phyloP scores from a whole-genome alignment of 148 eudicot species.

The Suaeda aralocaspica region DNA sequence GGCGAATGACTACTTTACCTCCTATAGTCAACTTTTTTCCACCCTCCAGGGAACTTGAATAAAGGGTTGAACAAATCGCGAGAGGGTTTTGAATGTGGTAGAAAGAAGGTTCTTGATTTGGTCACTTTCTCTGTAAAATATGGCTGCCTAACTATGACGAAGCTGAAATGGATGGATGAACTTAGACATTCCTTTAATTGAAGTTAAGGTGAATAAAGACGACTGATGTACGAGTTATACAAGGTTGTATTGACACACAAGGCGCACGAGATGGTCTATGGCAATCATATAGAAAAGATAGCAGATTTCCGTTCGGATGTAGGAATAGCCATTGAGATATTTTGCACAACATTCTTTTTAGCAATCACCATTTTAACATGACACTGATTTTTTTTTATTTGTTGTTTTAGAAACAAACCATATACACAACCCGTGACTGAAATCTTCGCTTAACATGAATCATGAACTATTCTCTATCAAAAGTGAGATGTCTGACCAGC shows the following conservation, averaged over 20 bases:
- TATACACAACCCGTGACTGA: no score
- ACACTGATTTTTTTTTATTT: no score
- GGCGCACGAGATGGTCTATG: constrained; percentile 77
- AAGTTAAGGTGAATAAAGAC: constrained; percentile 43
- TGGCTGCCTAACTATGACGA: constrained; percentile 60
- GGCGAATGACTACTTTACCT: constrained; percentile 38
- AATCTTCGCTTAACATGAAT: no score
- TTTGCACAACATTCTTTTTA: background rate
- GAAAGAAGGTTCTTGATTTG: constrained; percentile 61
- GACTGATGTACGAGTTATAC: constrained; percentile 48
- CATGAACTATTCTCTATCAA: no score
- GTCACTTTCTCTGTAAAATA: constrained; percentile 83
- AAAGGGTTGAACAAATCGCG: constrained; percentile 56
- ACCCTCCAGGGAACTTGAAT: constrained; percentile 77
- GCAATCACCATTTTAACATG: background rate
- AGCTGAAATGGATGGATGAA: constrained; percentile 64
- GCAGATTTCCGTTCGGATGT: constrained; percentile 84
- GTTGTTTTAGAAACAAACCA: no score
- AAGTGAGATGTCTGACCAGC: no score
- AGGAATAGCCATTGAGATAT: constrained; percentile 17
- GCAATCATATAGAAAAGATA: constrained; percentile 60
- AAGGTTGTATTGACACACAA: constrained; percentile 55
- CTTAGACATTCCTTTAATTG: constrained; percentile 63
- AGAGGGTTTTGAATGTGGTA: constrained; percentile 78
- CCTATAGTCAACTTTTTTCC: constrained; percentile 73